Percentiles rank a stretch among this genome's conserved stretches.
Evolutionary conservation across 2,329 filamentous ascomycete genomes (phyloP).

Genomic region (Monosporascus sp.): DNA sequence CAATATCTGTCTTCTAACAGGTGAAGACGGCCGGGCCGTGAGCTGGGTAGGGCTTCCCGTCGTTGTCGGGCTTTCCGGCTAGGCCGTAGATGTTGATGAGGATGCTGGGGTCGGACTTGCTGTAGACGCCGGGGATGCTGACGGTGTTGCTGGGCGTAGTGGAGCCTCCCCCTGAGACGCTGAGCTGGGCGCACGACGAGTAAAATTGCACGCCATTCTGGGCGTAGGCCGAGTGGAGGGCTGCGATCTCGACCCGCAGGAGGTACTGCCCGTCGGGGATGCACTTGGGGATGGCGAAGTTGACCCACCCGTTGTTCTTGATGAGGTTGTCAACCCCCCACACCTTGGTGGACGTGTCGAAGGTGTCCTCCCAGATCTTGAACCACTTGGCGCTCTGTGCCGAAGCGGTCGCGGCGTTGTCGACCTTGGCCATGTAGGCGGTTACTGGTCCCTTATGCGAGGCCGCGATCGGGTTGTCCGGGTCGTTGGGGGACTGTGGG

Average conservation of each 20-base stretch:
- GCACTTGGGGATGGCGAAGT: conserved; percentile 44
- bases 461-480: conserved; percentile 49
- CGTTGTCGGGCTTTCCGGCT: conserved; percentile 36
- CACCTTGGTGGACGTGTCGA: conserved; percentile 34
- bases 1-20: not conserved
- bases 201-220: conserved; percentile 37
- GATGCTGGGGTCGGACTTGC: conserved; percentile 38
- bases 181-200: conserved; percentile 38
- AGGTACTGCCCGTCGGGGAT: conserved; percentile 51
- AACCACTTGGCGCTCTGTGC: conserved; percentile 43
- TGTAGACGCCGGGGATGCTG: conserved; percentile 41
- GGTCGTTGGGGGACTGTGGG: conserved; percentile 42
- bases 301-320: conserved; percentile 38
- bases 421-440: conserved; percentile 48
- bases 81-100: conserved; percentile 42
- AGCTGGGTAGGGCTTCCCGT: conserved; percentile 31
- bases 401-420: conserved; percentile 40
- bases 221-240: conserved; percentile 43
- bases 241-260: conserved; percentile 48
- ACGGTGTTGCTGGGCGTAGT: conserved; percentile 33
- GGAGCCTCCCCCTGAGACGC: conserved; percentile 32
- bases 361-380: conserved; percentile 49
- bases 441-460: conserved; percentile 51
- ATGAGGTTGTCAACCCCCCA: conserved; percentile 46
- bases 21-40: not conserved